Conservation (phyloP, 148 eudicot genomes). For the Rhododendron kiyosumense region DNA sequence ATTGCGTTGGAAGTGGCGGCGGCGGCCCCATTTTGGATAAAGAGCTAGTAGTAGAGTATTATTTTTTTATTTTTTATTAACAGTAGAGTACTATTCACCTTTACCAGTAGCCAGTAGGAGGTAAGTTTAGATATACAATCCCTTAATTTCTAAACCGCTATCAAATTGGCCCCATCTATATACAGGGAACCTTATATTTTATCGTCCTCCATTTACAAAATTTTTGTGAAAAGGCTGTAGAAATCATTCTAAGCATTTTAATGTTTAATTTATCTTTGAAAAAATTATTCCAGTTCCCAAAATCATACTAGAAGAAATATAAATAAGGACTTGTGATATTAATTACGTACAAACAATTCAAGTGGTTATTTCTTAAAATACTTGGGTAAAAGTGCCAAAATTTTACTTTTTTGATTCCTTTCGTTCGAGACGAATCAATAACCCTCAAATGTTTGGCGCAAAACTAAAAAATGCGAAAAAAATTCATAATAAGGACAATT, state of each 20-base stretch:
- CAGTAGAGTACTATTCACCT: neutral
- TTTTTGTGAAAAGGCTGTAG: neutral
- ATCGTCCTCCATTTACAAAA: neutral
- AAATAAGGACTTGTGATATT: neutral
- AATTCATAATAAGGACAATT: too few relatives aligned
- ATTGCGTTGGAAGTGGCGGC: neutral
- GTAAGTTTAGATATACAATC: neutral
- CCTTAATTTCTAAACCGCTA: too few relatives aligned
- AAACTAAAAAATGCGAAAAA: too few relatives aligned
- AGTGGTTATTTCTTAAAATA: neutral
- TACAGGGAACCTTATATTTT: too few relatives aligned
- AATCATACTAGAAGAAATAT: neutral
- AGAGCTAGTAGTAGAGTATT: neutral
- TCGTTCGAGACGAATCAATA: too few relatives aligned
- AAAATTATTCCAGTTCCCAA: neutral
- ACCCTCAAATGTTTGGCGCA: too few relatives aligned
- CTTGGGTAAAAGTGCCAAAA: too few relatives aligned
- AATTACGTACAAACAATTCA: neutral
- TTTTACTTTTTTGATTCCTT: too few relatives aligned
- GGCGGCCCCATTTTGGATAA: neutral
- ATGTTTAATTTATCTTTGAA: neutral
- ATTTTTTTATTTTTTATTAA: too few relatives aligned
- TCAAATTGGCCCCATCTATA: too few relatives aligned
- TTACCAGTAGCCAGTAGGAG: neutral
- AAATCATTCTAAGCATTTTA: neutral